phyloP scores from a whole-genome alignment of 495 filamentous ascomycete genomes.

The Aspergillus cavernicola region DNA sequence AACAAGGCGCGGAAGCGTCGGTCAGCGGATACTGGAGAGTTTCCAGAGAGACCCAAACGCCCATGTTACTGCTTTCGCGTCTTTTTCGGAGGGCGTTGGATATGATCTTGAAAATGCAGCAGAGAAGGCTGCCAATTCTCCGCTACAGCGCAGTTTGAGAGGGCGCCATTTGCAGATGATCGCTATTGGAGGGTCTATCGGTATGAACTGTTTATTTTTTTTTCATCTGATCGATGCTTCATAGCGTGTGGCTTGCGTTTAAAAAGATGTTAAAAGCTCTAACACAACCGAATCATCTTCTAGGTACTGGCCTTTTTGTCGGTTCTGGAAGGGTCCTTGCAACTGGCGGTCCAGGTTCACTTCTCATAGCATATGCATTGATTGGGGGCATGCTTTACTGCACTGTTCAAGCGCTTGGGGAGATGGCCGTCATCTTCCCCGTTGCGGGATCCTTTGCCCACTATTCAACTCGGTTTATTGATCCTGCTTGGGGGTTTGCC shows the following conservation, averaged over 20 bases:
- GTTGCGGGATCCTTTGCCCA: conserved; percentile 90
- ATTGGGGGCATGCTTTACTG: conserved; percentile 90
- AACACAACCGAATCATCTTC: conserved; percentile 1
- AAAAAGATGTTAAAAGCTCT: not conserved
- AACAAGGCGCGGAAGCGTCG: conserved; percentile 25
- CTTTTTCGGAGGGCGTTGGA: conserved; percentile 56
- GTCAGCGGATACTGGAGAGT: conserved; percentile 62
- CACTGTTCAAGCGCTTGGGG: conserved; percentile 87
- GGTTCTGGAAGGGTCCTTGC: conserved; percentile 76
- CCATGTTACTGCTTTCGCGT: conserved; percentile 50
- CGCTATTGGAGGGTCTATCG: conserved; percentile 92
- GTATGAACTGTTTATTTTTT: conserved; percentile 38
- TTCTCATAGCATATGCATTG: conserved; percentile 77
- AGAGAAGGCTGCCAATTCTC: conserved; percentile 68
- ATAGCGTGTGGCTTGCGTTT: too few relatives aligned
- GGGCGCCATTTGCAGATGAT: conserved; percentile 94
- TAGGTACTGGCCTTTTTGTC: conserved; percentile 89
- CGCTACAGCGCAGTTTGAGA: conserved; percentile 72
- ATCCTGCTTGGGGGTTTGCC: conserved; percentile 95
- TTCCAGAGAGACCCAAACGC: conserved; percentile 78
- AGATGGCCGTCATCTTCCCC: conserved; percentile 87
- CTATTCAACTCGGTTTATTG: conserved; percentile 87
- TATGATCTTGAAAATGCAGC: conserved; percentile 77
- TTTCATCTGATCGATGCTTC: not conserved
- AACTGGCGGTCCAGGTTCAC: conserved; percentile 76